Conservation (phyloP, 352 stramenopile genomes). For the Bremia lactucae region DNA sequence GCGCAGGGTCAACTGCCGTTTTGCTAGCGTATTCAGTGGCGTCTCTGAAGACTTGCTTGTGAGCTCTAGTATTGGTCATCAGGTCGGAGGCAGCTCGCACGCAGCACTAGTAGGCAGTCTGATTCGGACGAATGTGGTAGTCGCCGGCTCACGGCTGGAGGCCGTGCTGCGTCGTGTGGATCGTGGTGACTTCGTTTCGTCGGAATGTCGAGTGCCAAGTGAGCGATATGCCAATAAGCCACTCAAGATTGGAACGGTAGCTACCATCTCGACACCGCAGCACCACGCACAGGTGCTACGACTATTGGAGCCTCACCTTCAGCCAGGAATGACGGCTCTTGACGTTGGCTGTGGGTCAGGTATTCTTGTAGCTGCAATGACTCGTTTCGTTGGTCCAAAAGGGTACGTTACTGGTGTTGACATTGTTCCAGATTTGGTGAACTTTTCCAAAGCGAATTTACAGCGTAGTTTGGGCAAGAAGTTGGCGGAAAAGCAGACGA, state of each 20-base stretch:
- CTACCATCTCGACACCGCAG: constrained; percentile 81
- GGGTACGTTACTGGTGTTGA: constrained; percentile 61
- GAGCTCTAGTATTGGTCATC: constrained; percentile 73
- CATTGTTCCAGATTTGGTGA: constrained; percentile 67
- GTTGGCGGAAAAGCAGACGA: constrained; percentile 24
- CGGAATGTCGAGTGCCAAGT: constrained; percentile 12
- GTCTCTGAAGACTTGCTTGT: constrained; percentile 76
- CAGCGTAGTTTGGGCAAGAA: constrained; percentile 30
- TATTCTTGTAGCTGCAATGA: constrained; percentile 70
- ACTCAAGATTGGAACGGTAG: constrained; percentile 65
- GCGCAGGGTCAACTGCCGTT: constrained; percentile 9
- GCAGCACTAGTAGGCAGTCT: constrained; percentile 61
- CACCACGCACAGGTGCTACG: constrained; percentile 73
- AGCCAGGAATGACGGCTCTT: constrained; percentile 46
- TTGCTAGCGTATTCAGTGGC: constrained; percentile 53
- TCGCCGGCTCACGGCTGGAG: constrained; percentile 43
- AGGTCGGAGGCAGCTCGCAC: constrained; percentile 68
- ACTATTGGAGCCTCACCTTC: constrained; percentile 52
- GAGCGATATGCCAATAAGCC: constrained; percentile 63
- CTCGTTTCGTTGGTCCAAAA: constrained; percentile 40
- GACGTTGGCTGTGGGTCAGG: constrained; percentile 79
- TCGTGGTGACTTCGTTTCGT: constrained; percentile 43
- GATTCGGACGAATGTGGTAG: constrained; percentile 60
- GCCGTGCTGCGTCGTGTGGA: constrained; percentile 53
- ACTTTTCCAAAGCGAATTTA: constrained; percentile 58